Evolutionary conservation across 257 asterid species (phyloP).

Genomic region (Fraxinus excelsior): DNA sequence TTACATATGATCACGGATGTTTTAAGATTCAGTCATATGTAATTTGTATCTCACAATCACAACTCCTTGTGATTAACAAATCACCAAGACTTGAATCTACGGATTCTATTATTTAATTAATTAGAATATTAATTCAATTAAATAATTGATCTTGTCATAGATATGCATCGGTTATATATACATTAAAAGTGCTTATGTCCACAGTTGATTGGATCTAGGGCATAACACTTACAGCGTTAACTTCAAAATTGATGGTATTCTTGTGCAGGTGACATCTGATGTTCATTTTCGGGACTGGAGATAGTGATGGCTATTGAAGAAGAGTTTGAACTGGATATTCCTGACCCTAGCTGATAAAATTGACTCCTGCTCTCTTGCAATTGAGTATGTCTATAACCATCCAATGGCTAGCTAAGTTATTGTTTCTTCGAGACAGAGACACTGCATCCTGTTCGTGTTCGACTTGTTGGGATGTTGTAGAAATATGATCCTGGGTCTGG

Average conservation of each 20-base stretch:
- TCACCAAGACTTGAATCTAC: too few relatives aligned
- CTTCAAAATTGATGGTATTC: constrained; percentile 17
- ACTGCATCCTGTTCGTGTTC: constrained; percentile 27
- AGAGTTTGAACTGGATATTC: constrained; percentile 86
- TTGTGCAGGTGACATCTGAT: constrained; percentile 71
- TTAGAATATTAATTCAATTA: too few relatives aligned
- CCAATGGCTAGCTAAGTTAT: constrained; percentile 73
- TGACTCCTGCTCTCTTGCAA: constrained; percentile 76
- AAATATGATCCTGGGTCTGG: constrained; percentile 24
- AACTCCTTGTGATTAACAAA: too few relatives aligned
- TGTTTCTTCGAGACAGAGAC: constrained; percentile 26
- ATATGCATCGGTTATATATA: too few relatives aligned
- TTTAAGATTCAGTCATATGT: too few relatives aligned
- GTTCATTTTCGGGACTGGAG: constrained; percentile 87
- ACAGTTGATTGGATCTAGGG: too few relatives aligned
- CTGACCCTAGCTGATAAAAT: constrained; percentile 83
- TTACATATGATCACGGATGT: too few relatives aligned
- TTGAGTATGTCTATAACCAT: constrained; percentile 74
- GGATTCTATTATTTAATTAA: too few relatives aligned
- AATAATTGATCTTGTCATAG: too few relatives aligned
- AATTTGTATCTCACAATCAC: too few relatives aligned
- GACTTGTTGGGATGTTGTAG: constrained; percentile 34
- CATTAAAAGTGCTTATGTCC: too few relatives aligned
- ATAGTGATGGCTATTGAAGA: constrained; percentile 91
- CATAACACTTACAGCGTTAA: too few relatives aligned